These are phyloP conservation scores for Aspergillus fumigatiaffinis DNA, from an alignment of 2,329 filamentous ascomycete species.

Conservation along the genomic window DNA sequence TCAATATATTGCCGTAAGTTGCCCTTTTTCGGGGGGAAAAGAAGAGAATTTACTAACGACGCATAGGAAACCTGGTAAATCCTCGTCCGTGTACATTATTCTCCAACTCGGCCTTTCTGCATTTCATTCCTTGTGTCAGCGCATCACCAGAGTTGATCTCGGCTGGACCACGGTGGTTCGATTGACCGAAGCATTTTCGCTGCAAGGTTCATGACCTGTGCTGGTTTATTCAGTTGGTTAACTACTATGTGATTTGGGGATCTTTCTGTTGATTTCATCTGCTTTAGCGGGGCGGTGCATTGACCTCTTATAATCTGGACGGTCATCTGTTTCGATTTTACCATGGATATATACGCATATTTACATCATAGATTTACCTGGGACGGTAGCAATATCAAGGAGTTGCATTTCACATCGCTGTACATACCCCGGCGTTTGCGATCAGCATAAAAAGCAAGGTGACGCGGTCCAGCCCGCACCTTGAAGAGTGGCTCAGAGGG, in stretches of 20 bases:
- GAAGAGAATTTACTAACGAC: conserved; percentile 3
- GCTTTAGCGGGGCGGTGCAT: neutral
- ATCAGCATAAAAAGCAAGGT: neutral
- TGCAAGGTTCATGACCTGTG: neutral
- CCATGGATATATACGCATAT: neutral
- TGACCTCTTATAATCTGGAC: neutral
- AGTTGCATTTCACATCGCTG: neutral
- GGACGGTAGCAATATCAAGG: neutral
- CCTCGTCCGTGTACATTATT: neutral
- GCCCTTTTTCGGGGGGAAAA: neutral
- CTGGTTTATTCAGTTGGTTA: neutral
- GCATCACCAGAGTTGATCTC: conserved; percentile 5
- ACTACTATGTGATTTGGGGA: neutral
- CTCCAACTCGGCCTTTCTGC: neutral
- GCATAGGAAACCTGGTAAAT: conserved; percentile 35
- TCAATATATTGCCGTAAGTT: conserved; percentile 79
- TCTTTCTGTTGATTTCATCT: neutral
- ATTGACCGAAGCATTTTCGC: neutral
- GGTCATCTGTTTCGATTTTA: neutral
- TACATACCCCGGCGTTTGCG: neutral
- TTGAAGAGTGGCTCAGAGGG: neutral
- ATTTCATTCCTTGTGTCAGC: neutral
- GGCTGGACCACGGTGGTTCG: neutral
- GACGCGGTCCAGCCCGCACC: too few species aligned
- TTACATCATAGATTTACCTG: neutral